phyloP scores from a whole-genome alignment of 2,329 filamentous ascomycete species.

The Colletotrichum salicis region DNA sequence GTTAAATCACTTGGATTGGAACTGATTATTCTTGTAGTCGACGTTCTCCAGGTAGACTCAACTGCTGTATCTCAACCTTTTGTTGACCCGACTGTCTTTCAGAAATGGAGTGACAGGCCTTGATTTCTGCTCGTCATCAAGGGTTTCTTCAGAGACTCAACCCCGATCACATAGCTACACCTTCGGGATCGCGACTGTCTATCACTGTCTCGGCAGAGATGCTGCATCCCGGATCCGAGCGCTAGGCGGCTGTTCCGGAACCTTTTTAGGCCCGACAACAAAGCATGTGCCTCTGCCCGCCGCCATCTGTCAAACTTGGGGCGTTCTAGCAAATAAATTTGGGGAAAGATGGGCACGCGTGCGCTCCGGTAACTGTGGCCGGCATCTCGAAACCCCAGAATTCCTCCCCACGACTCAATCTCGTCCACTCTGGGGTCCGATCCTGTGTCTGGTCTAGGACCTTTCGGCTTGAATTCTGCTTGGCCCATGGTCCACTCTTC shows the following conservation, averaged over 20 bases:
- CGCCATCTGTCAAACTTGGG: not conserved
- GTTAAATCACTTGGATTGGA: not conserved
- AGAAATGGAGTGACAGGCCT: conserved; percentile 24
- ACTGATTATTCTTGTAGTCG: conserved; percentile 24
- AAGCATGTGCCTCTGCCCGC: not conserved
- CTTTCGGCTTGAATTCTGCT: conserved; percentile 5
- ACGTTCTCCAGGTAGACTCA: conserved; percentile 37
- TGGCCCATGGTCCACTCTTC: not conserved
- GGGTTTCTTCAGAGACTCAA: too few relatives aligned
- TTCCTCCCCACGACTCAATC: not conserved
- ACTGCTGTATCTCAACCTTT: conserved; percentile 38
- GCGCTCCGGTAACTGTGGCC: not conserved
- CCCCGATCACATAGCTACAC: not conserved
- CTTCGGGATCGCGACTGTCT: not conserved
- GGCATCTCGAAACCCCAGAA: not conserved
- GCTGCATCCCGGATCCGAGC: not conserved
- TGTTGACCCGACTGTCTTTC: conserved; percentile 34
- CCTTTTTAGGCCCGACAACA: not conserved
- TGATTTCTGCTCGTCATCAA: not conserved
- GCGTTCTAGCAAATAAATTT: not conserved
- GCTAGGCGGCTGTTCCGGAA: not conserved
- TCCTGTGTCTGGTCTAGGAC: not conserved
- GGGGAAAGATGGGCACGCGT: not conserved
- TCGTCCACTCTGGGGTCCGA: not conserved
- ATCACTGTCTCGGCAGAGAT: too few relatives aligned